These are phyloP conservation scores for Corymbia citriodora DNA, from an alignment of 441 rosid genomes.

Conservation along the genomic window DNA sequence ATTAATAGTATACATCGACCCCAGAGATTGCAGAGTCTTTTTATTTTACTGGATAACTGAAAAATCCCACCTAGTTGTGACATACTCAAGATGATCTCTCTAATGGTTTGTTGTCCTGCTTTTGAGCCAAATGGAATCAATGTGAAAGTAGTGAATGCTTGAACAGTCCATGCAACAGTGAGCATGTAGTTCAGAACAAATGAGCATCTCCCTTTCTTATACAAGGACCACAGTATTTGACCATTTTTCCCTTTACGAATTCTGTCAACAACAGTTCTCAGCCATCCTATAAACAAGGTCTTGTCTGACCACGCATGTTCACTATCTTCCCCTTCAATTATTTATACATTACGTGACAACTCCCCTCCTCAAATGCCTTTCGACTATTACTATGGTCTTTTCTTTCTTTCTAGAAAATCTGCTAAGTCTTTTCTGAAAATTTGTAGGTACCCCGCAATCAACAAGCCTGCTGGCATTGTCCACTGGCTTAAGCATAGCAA, in stretches of 20 bases:
- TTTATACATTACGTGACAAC: neutral
- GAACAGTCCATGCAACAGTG: neutral
- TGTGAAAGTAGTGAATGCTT: neutral
- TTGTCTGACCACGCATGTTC: neutral
- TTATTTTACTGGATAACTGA: neutral
- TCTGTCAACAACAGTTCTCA: neutral
- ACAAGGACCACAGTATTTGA: neutral
- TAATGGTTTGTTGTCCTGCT: neutral
- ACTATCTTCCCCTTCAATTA: neutral
- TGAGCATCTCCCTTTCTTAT: neutral
- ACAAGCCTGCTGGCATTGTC: constrained; percentile 95
- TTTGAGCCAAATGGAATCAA: neutral
- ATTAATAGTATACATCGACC: neutral
- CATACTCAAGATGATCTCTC: neutral
- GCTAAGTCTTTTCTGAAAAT: neutral
- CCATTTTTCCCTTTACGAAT: neutral
- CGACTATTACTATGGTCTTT: neutral
- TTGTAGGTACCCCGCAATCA: constrained; percentile 94
- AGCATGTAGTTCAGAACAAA: neutral
- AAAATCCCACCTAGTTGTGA: neutral
- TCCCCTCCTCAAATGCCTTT: neutral
- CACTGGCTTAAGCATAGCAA: constrained; percentile 94
- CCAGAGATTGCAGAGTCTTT: neutral
- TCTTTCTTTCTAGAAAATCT: neutral
- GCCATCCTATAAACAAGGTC: neutral